These are phyloP conservation scores for Globisporangium polare DNA, from an alignment of 352 stramenopile genomes.

Conservation along the genomic window DNA sequence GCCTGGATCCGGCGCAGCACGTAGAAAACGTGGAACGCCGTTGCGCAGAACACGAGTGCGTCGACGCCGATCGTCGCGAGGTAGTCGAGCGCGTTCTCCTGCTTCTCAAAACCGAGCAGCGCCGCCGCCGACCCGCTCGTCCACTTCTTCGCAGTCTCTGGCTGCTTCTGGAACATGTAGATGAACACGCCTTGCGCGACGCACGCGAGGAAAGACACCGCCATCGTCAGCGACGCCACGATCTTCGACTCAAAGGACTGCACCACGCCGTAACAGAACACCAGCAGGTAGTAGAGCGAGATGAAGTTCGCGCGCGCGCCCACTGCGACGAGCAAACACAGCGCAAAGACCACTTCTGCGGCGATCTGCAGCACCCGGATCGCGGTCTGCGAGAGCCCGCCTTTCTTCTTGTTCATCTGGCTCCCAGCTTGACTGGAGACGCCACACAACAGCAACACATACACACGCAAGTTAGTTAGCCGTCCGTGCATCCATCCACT, in stretches of 20 bases:
- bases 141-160: constrained; percentile 10
- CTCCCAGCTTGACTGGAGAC: constrained; percentile 7
- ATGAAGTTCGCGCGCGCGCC: constrained; percentile 47
- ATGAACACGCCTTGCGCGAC: constrained; percentile 40
- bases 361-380: constrained; percentile 19
- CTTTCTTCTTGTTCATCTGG: constrained; percentile 2
- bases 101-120: constrained; percentile 43
- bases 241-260: constrained; percentile 55
- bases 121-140: constrained; percentile 21
- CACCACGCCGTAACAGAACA: constrained; percentile 60
- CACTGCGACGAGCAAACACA: constrained; percentile 53
- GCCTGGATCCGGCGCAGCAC: constrained; percentile 35
- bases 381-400: constrained; percentile 20
- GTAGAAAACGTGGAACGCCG: constrained; percentile 60
- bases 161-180: constrained; percentile 16
- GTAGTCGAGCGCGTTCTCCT: constrained; percentile 30
- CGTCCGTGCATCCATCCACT: neutral
- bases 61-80: constrained; percentile 57
- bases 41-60: constrained; percentile 49
- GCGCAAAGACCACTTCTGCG: constrained; percentile 36
- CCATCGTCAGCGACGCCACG: constrained; percentile 41
- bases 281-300: constrained; percentile 64
- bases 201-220: constrained; percentile 40
- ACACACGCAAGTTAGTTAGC: neutral
- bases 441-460: neutral